Conservation (phyloP, 371 early-diverging fungal species). For the Rhizomucor pusillus region DNA sequence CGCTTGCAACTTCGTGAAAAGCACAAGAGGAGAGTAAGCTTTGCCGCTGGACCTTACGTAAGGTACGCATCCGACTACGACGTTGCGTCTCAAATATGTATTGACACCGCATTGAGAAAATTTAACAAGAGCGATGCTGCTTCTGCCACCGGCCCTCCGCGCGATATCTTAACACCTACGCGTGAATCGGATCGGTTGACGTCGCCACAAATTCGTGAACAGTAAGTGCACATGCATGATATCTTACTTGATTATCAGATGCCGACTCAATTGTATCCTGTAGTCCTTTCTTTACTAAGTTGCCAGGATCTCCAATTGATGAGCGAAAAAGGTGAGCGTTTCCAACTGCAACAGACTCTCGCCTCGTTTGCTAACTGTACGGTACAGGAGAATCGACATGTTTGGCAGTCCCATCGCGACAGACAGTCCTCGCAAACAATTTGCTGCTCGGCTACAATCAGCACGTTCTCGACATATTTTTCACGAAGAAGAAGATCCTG, state of each 20-base stretch:
- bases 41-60: conserved; percentile 13
- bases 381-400: conserved; percentile 7
- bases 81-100: neutral
- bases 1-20: conserved; percentile 5
- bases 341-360: too few species aligned
- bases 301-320: conserved; percentile 6
- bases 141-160: neutral
- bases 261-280: too few species aligned
- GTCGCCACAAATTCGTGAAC: too few species aligned
- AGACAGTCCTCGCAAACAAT: conserved; percentile 5
- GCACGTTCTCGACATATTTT: neutral
- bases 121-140: conserved; percentile 1
- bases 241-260: neutral
- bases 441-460: neutral
- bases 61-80: conserved; percentile 5
- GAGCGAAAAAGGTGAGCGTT: conserved; percentile 8
- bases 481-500: conserved; percentile 1
- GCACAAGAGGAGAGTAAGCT: conserved; percentile 13
- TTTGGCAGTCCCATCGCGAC: conserved; percentile 14
- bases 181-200: too few species aligned
- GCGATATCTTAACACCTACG: too few species aligned
- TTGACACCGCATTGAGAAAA: neutral
- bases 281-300: conserved; percentile 6
- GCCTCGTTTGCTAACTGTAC: neutral
- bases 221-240: conserved; percentile 1